phyloP scores from a whole-genome alignment of 2,329 filamentous ascomycete species.

The Pseudocercospora macadamiae region DNA sequence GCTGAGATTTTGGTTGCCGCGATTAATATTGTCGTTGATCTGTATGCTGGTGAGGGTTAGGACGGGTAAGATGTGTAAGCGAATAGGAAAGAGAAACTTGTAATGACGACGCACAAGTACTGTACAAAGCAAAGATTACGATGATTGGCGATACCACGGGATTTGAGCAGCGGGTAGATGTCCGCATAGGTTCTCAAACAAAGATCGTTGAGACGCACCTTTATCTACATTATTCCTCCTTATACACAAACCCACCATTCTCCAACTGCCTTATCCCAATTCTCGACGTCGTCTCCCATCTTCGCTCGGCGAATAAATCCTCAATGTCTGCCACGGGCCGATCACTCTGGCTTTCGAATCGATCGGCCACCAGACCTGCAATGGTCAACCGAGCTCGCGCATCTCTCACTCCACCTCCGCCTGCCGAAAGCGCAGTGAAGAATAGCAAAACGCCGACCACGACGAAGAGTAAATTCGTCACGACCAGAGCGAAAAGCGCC shows the following conservation, averaged over 20 bases:
- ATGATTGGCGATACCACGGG: not conserved
- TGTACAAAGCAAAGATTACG: not conserved
- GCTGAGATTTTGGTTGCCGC: slow-evolving; percentile 85
- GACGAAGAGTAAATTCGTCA: not conserved
- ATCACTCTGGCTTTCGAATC: not conserved
- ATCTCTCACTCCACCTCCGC: not conserved
- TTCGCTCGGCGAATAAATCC: not conserved
- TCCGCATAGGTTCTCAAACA: too few relatives aligned
- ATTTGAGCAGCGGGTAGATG: not conserved
- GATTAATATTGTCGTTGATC: slow-evolving; percentile 92
- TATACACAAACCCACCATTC: not conserved
- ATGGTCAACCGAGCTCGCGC: not conserved
- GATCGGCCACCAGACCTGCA: not conserved
- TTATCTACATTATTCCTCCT: not conserved
- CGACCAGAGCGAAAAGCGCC: not conserved
- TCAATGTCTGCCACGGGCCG: not conserved
- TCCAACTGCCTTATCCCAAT: not conserved
- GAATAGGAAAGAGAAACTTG: not conserved
- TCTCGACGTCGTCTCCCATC: not conserved
- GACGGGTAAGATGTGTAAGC: not conserved
- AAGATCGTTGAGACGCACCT: too few relatives aligned
- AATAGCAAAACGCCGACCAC: not conserved
- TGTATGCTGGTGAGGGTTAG: slow-evolving; percentile 65
- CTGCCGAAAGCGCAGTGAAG: not conserved
- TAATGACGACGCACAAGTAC: not conserved